Evolutionary conservation across 352 stramenopile species (phyloP).

Genomic region (Peronospora belbahrii): DNA sequence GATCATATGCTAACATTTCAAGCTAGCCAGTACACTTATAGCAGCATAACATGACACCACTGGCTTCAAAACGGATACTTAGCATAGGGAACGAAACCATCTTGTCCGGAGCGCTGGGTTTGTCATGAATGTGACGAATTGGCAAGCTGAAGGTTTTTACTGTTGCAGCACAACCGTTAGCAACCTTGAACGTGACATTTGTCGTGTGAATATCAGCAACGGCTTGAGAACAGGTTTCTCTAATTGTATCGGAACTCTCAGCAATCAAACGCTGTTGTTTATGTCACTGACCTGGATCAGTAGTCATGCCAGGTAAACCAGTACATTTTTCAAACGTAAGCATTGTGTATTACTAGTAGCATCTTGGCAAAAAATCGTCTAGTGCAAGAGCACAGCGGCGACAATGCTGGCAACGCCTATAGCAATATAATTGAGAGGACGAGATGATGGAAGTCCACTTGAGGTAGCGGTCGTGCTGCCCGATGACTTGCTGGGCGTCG

Average conservation of each 20-base stretch:
- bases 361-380: conserved; percentile 13
- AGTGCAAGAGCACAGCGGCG: conserved; percentile 25
- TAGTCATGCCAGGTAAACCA: background rate
- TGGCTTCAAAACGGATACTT: background rate
- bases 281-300: background rate
- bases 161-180: too few species aligned
- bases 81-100: background rate
- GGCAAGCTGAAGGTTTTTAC: background rate
- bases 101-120: background rate
- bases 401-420: conserved; percentile 27
- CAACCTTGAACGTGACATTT: background rate
- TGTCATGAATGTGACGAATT: background rate
- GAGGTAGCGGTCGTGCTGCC: conserved; percentile 6
- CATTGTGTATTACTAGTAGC: too few species aligned
- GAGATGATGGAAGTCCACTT: conserved; percentile 16
- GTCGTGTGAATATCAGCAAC: background rate
- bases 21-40: too few species aligned
- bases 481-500: conserved; percentile 14
- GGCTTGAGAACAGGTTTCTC: background rate
- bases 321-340: too few species aligned
- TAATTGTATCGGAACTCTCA: background rate
- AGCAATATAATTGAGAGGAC: conserved; percentile 12
- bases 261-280: background rate
- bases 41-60: background rate
- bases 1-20: background rate